phyloP scores from a whole-genome alignment of 2,329 filamentous ascomycete genomes.

The Salinomyces thailandicus region DNA sequence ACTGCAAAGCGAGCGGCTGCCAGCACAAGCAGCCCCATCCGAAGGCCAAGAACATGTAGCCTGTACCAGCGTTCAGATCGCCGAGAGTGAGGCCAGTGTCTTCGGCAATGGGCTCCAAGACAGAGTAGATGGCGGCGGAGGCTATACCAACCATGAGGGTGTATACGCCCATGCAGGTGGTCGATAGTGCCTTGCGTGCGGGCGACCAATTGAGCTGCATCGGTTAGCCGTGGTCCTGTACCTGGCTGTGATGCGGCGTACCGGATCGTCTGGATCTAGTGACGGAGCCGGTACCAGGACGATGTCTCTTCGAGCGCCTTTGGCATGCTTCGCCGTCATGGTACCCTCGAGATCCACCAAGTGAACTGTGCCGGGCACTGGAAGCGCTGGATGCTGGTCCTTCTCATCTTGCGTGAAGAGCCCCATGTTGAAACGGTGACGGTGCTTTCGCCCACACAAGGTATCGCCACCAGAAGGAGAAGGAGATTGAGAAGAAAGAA shows the following conservation, averaged over 20 bases:
- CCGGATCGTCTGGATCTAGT: conserved; percentile 29
- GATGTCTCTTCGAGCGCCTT: conserved; percentile 28
- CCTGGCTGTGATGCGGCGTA: conserved; percentile 7
- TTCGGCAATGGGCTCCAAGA: conserved; percentile 38
- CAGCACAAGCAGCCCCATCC: conserved; percentile 34
- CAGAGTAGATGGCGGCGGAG: conserved; percentile 40
- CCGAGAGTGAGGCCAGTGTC: conserved; percentile 37
- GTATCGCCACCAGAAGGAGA: not conserved
- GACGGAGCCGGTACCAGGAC: conserved; percentile 36
- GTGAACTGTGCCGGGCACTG: conserved; percentile 33
- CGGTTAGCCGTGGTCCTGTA: too few species aligned
- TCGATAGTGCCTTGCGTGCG: conserved; percentile 33
- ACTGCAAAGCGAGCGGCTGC: conserved; percentile 44
- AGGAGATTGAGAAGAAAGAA: not conserved
- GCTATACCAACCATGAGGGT: conserved; percentile 41
- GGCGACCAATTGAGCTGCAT: conserved; percentile 22
- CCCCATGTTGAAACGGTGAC: too few species aligned
- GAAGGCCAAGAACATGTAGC: conserved; percentile 22
- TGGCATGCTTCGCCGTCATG: conserved; percentile 28
- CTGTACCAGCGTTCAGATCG: conserved; percentile 40
- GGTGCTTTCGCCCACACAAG: not conserved
- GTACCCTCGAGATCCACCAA: conserved; percentile 32
- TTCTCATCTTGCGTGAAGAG: not conserved
- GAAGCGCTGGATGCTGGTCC: not conserved
- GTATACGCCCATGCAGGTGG: conserved; percentile 35